These are phyloP conservation scores for Fusarium nematophilum DNA, from an alignment of 2,329 filamentous ascomycete species.

Conservation along the genomic window DNA sequence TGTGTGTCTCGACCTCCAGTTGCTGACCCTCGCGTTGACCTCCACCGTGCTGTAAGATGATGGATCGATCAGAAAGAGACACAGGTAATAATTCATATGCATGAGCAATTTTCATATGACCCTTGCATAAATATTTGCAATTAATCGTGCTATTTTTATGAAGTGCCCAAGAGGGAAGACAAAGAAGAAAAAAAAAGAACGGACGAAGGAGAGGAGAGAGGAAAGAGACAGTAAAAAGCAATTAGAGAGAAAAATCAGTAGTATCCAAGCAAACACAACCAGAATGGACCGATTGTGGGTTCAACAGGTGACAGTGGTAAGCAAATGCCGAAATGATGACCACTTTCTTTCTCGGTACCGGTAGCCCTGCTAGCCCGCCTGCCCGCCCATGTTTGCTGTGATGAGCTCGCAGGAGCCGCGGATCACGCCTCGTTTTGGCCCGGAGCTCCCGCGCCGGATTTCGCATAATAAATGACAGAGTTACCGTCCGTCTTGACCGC, in stretches of 20 bases:
- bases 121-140: conserved; percentile 32
- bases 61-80: conserved; percentile 18
- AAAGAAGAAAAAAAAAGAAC: conserved; percentile 15
- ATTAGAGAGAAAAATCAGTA: not conserved
- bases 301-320: conserved; percentile 24
- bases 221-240: conserved; percentile 27
- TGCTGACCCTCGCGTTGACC: conserved; percentile 24
- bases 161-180: conserved; percentile 2
- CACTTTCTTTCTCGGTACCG: conserved; percentile 4
- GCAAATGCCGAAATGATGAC: conserved; percentile 14
- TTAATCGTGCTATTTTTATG: conserved; percentile 27
- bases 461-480: conserved; percentile 12
- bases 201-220: conserved; percentile 13
- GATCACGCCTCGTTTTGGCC: conserved; percentile 33
- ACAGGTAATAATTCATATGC: conserved; percentile 26
- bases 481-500: conserved; percentile 11
- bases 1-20: conserved; percentile 32
- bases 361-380: conserved; percentile 21
- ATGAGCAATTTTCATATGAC: conserved; percentile 19
- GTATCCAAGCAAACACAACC: conserved; percentile 19
- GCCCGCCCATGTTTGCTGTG: conserved; percentile 31
- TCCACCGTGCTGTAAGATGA: conserved; percentile 22
- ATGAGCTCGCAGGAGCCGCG: conserved; percentile 22
- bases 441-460: conserved; percentile 28
- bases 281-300: conserved; percentile 15